Base-by-base conservation (phyloP, 345 rosid species). In the Erodium maritimum region DNA sequence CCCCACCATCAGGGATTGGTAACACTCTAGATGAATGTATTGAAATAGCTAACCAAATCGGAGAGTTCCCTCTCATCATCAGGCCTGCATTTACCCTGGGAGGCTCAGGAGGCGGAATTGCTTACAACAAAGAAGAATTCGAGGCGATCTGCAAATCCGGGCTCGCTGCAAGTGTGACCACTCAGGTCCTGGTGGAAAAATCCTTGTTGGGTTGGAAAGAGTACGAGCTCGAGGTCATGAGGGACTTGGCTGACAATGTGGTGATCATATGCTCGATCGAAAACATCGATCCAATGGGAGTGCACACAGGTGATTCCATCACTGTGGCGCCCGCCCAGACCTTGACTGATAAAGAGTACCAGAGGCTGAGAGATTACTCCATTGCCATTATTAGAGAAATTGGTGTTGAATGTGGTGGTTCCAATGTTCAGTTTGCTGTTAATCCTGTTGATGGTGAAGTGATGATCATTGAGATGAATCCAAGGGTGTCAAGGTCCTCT, bases 341-440 rank as follows among this genome's bases (percentile, higher is more conserved):
- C 0, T 51, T 93, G 56, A 86, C 99, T 1, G 99, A 93, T 70
- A 93, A 84, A 76, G 96, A 93, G 75, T 93, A 86, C 60, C 96
- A 93, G 79, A 71, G 94, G 66, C 67, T 93, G 77, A 85, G 99
- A 70, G 96, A 93, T 65, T 89, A 89, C 61, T 82, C 96, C 0
- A 75, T 93, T 65, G 82, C 86, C 45, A 88, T 91, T 55, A 91
- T 91, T 11, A 71, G 96, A 71, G 99, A 93, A 83, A 89, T 93
- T 80, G 99, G 99, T 29, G 99, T 91, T 50, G 99, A 93, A 79
- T 93, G 99, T 63, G 99, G 99, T 4, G 99, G 99, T 13, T 93
- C 99, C 0, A 93, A 93, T 73, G 99, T 93, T 57, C 99, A 93
- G 81, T 89, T 93, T 69, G 96, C 99, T 0, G 95, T 93, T 19